Evolutionary conservation across 768 basidiomycete species (phyloP), one percentile per base, ranked within the genome.

Genomic region (Tylopilus sp.): DNA sequence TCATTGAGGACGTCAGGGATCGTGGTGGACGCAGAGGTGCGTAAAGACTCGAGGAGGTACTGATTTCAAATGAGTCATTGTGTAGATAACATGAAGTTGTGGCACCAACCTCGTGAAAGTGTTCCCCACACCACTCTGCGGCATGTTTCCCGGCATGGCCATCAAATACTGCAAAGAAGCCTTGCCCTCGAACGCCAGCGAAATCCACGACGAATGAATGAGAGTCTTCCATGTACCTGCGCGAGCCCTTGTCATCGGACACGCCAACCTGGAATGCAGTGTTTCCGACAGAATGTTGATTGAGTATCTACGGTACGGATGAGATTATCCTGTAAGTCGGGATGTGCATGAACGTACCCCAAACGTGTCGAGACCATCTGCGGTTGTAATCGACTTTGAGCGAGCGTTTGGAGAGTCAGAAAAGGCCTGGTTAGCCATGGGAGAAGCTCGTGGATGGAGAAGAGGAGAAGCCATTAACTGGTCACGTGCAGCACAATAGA

Each of bases 81-180:
- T 41, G 48, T 25, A 21, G 30, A 39, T 20, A 41, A 28, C 15
- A 23, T 47, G 39, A 6, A 18, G 39, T 20, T 21, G 30, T 33
- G 25, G 30, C 9, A 47, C 63, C 52, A 66, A 86, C 94, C 76
- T 94, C 85, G 65, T 98, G 94, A 71, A 99, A 99, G 68, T 98
- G 85, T 60, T 80, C 77, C 39, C 97, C 97, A 70, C 97, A 98
- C 95, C 95, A 98, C 69, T 99, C 97, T 23, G 97, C 97, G 30
- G 95, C 95, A 62, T 98, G 91, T 68, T 95, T 98, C 17, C 97
- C 97, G 1, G 97, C 97, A 67, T 99, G 97, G 3, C 97, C 97
- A 61, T 99, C 97, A 62, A 98, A 99, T 40, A 99, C 84, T 6
- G 95, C 95, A 68, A 95, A 98, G 76, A 97, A 98, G 8, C 95